Percentiles rank a stretch among this genome's conserved stretches.
phyloP scores from a whole-genome alignment of 768 basidiomycete species.

The Boletus patriciae region DNA sequence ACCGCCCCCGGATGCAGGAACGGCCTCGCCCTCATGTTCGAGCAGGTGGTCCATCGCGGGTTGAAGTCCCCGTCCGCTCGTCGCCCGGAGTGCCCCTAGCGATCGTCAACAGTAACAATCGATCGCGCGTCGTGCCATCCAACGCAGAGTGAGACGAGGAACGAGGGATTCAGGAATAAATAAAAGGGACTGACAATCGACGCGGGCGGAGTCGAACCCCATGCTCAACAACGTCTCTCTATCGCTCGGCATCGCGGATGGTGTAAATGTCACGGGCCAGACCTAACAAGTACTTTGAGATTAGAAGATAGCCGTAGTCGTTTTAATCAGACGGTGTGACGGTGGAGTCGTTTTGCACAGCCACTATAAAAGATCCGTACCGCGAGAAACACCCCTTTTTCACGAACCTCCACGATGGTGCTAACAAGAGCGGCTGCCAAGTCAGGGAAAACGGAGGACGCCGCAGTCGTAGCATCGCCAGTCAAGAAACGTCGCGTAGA shows the following conservation, averaged over 20 bases:
- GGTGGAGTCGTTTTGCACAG: not conserved
- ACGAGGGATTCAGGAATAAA: not conserved
- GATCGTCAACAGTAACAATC: not conserved
- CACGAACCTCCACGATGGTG: not conserved
- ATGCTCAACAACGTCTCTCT: conserved; percentile 75
- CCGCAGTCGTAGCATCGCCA: not conserved
- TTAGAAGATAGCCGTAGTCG: no score
- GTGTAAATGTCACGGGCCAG: no score
- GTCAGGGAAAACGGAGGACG: not conserved
- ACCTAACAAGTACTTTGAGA: no score
- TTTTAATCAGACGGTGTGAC: no score
- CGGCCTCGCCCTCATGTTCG: conserved; percentile 71
- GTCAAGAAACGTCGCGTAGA: not conserved
- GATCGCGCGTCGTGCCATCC: not conserved
- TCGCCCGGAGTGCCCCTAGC: conserved; percentile 87
- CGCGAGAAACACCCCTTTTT: not conserved
- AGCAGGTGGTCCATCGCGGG: conserved; percentile 89
- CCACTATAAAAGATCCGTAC: not conserved
- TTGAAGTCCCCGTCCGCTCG: conserved; percentile 80
- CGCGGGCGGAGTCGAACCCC: conserved; percentile 83
- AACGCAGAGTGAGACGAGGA: not conserved
- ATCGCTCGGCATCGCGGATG: conserved; percentile 47
- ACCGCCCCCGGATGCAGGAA: conserved; percentile 61
- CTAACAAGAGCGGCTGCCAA: not conserved
- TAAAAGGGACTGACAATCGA: conserved; percentile 67